A percentile compares a stretch with the other conserved stretches of the same genome.
phyloP scores from a whole-genome alignment of 176 grass and related monocot genomes.

The Cenchrus fungigraminus region DNA sequence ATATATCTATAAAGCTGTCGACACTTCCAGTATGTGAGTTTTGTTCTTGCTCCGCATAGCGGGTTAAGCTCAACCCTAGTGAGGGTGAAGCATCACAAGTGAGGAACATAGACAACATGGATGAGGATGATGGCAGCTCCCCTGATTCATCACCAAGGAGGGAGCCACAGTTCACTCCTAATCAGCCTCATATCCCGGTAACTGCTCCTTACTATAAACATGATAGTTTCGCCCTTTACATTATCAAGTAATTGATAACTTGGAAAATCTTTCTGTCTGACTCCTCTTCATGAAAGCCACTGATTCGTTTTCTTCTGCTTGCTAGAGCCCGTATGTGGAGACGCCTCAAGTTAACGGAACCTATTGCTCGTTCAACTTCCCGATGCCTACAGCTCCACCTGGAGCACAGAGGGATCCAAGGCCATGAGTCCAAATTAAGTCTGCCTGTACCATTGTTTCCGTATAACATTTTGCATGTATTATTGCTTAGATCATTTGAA shows the following conservation, averaged over 20 bases:
- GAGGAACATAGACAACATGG: slow-evolving; percentile 61
- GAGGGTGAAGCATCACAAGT: slow-evolving; percentile 66
- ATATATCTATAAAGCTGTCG: slow-evolving; percentile 6
- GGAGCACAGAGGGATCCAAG: slow-evolving; percentile 69
- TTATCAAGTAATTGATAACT: slow-evolving; percentile 21
- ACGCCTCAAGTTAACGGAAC: slow-evolving; percentile 69
- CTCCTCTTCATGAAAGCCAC: background rate
- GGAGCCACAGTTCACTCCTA: slow-evolving; percentile 54
- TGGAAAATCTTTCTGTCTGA: background rate
- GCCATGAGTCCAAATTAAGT: slow-evolving; percentile 33
- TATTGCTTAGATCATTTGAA: slow-evolving; percentile 31
- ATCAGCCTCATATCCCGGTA: slow-evolving; percentile 68
- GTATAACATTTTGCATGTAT: slow-evolving; percentile 26
- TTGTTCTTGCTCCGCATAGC: slow-evolving; percentile 49
- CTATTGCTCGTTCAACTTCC: slow-evolving; percentile 62
- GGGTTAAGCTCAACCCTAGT: slow-evolving; percentile 60
- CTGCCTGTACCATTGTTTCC: background rate
- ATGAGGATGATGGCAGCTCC: slow-evolving; percentile 69
- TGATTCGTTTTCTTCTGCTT: slow-evolving; percentile 39
- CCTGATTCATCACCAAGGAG: slow-evolving; percentile 77
- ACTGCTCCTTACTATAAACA: slow-evolving; percentile 9
- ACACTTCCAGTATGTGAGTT: slow-evolving; percentile 37
- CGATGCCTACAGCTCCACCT: slow-evolving; percentile 89
- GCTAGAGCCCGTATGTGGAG: slow-evolving; percentile 95
- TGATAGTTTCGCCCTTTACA: background rate